Conservation (phyloP, 192 early-diverging fungal genomes). For the Coemansia sp. region DNA sequence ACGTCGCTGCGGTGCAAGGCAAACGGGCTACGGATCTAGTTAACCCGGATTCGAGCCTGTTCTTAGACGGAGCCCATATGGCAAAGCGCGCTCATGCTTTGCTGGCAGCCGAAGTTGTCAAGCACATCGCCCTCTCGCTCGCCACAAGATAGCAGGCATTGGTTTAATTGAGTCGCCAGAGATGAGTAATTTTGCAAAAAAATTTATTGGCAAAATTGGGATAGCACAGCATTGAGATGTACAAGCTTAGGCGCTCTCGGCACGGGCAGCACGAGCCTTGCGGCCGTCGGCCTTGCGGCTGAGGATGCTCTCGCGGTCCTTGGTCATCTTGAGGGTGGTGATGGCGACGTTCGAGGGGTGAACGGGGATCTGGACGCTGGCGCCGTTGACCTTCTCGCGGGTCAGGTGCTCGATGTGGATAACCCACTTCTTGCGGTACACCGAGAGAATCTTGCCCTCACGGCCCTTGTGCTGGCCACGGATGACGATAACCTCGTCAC, state of each 20-base stretch:
- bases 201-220: not conserved
- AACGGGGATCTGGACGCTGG: conserved; percentile 86
- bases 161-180: not conserved
- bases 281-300: conserved; percentile 76
- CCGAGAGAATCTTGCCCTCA: conserved; percentile 93
- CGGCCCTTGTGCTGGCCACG: conserved; percentile 96
- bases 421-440: conserved; percentile 99
- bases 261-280: conserved; percentile 36
- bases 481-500: conserved; percentile 96
- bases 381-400: conserved; percentile 98
- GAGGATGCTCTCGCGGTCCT: conserved; percentile 91
- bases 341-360: conserved; percentile 99
- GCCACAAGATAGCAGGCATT: not conserved
- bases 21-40: not conserved
- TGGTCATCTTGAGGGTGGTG: conserved; percentile 94
- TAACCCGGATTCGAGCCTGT: conserved; percentile 30
- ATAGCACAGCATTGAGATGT: not conserved
- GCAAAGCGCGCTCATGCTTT: conserved; percentile 39
- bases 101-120: conserved; percentile 30
- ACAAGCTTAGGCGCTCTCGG: conserved; percentile 24
- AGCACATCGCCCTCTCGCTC: conserved; percentile 9
- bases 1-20: not conserved
- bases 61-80: conserved; percentile 41
- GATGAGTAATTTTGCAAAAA: not conserved
- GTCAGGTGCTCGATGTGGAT: conserved; percentile 98